phyloP scores from a whole-genome alignment of 768 basidiomycete genomes.

The Lentinula detonsa region DNA sequence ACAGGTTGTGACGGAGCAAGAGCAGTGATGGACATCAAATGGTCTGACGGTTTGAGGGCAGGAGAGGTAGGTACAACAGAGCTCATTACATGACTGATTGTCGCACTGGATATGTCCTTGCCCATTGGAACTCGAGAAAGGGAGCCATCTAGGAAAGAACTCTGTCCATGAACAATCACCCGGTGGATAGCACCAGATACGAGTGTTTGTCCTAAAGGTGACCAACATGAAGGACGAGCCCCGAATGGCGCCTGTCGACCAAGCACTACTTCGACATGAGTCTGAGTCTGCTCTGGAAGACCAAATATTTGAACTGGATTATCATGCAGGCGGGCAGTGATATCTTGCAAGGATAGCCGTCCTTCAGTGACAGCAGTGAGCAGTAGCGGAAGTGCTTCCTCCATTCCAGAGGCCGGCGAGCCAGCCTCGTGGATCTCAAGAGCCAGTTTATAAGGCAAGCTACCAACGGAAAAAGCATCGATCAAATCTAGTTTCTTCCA shows the following conservation, averaged over 20 bases:
- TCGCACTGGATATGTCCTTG: conserved; percentile 65
- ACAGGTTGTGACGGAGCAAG: conserved; percentile 12
- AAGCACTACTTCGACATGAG: conserved; percentile 89
- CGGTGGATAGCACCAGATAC: conserved; percentile 81
- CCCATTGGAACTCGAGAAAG: conserved; percentile 56
- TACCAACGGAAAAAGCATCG: conserved; percentile 88
- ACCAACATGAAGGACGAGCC: conserved; percentile 59
- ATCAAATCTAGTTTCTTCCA: conserved; percentile 83
- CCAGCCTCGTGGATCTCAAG: conserved; percentile 51
- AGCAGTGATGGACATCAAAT: conserved; percentile 6
- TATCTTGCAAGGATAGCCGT: conserved; percentile 75
- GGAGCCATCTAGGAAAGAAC: conserved; percentile 82
- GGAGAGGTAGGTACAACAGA: conserved; percentile 1
- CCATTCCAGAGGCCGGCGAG: conserved; percentile 72
- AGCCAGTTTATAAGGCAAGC: conserved; percentile 74
- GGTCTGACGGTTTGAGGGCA: conserved; percentile 15
- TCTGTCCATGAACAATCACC: conserved; percentile 86
- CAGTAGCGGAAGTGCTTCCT: conserved; percentile 83
- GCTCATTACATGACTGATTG: conserved; percentile 34
- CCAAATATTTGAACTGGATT: conserved; percentile 92
- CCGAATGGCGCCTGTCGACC: conserved; percentile 63
- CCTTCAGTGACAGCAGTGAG: conserved; percentile 81
- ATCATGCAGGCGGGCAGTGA: conserved; percentile 79
- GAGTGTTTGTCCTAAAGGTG: conserved; percentile 61
- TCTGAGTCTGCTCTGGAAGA: conserved; percentile 78